These are phyloP conservation scores for Hirschioporus abietinus DNA, from an alignment of 768 basidiomycete species.

Conservation along the genomic window DNA sequence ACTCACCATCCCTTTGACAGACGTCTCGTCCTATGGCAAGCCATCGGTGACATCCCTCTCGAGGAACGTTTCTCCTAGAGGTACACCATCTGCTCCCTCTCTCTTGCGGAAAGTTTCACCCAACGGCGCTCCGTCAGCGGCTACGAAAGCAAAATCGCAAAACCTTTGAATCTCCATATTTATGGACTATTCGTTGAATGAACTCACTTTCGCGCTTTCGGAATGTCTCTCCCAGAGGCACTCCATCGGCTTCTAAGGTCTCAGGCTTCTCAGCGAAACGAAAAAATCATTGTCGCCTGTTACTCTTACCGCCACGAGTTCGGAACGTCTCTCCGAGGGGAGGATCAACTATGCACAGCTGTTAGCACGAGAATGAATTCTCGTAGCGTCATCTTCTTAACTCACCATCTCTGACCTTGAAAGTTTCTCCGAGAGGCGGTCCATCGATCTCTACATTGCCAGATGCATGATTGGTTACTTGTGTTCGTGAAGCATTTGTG, in stretches of 20 bases:
- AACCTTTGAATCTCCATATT: background rate
- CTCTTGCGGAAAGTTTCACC: background rate
- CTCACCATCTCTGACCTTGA: background rate
- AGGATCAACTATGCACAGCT: background rate
- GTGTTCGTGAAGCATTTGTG: background rate
- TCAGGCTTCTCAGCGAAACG: background rate
- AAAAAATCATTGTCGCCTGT: background rate
- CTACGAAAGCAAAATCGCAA: background rate
- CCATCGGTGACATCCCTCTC: background rate
- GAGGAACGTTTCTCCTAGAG: background rate
- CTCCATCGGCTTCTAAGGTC: background rate
- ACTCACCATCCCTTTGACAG: background rate
- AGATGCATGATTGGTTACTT: background rate
- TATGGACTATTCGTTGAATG: background rate
- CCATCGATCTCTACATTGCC: background rate
- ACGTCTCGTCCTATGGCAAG: too few relatives aligned
- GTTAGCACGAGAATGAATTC: background rate
- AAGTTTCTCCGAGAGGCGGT: background rate
- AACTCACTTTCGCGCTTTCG: background rate
- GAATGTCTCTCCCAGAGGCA: background rate
- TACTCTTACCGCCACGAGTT: background rate
- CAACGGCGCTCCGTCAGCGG: background rate
- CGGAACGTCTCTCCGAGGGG: slow-evolving; percentile 1
- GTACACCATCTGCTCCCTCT: background rate
- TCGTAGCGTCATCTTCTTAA: background rate